Base-by-base conservation (phyloP, 371 early-diverging fungal genomes). In the Parasitella parasitica region DNA sequence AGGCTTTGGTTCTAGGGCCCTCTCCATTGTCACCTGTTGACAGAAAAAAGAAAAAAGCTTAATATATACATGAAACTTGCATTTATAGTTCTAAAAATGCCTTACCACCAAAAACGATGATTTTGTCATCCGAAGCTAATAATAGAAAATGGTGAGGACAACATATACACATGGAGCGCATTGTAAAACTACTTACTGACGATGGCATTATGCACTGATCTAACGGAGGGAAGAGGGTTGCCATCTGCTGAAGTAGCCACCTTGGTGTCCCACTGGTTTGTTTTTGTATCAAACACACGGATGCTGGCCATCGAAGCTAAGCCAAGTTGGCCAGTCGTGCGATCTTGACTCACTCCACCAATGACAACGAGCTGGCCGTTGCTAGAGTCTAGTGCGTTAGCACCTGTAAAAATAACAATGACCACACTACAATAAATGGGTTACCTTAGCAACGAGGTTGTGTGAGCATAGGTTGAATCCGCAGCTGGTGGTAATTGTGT, bases 31-130 rank as follows among this genome's bases (percentile, higher is more conserved):
- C 66, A 63, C 79, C 79, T 79, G 61, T 26, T 27, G n/a, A n/a
- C n/a, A n/a, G n/a, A n/a, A n/a, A n/a, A n/a, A n/a, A n/a, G n/a
- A n/a, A n/a, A n/a, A n/a, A n/a, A n/a, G n/a, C n/a, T n/a, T n/a
- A n/a, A n/a, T n/a, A 43, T 43, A 43, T 43, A 22, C 20, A 43
- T 43, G 43, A 43, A 43, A 43, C 22, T 43, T 3, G 20, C 43
- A 43, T 43, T 43, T 43, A 43, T 43, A 28, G 26, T 27, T 26
- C 11, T 38, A 38, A n/a, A n/a, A n/a, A 13, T n/a, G 54, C 41
- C 64, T 66, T 68, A 72, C 81, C 81, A 68, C 81, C 81, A 69
- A 77, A 76, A 38, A 80, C 34, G 30, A 76, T 59, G 28, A 80
- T 77, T 55, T 61, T 63, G 49, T 76, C 75, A 32, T 71, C 66